Base-by-base conservation (phyloP, 2,329 filamentous ascomycete species). In the Aspergillus uvarum region DNA sequence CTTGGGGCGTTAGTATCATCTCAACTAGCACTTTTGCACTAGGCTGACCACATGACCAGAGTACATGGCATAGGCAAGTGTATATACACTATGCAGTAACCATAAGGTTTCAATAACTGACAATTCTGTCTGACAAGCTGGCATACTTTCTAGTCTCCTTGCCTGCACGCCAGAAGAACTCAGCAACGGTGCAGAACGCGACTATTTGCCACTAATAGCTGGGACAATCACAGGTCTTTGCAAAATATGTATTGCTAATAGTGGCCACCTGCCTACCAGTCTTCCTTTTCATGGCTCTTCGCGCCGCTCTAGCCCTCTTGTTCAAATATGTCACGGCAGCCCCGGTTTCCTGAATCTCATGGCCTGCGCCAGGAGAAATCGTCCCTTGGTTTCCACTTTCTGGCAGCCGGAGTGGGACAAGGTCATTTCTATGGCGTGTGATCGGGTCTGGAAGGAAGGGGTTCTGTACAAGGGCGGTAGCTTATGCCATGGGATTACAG, bases 241-340 rank as follows among this genome's bases (percentile, higher is more conserved):
- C 60, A 70, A 67, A 12, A 56, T 78, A 7, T 73, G 68, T 54
- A 72, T 77, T 48, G 59, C 66, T 5, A 65, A 70, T 21, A 64
- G 73, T 7, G 77, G 77, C 7, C 75, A 79, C 58, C 67, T 79
- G 3, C 76, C 76, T 2, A 75, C 72, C 50, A 65, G 70, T 4
- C 66, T 78, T 26, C 77, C 77, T 1, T 63, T 66, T 2, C 69
- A 64, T 32, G 63, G 50, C 7, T 56, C 57, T 3, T 54, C 63
- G 24, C 47, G 6, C 4, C 67, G 64, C 32, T 22, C 60, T 12
- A 73, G 70, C 1, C 70, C 71, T 42, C 70, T 78, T 11, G 72
- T 79, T 2, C 77, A 79, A 49, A 67, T 79, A 35, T 79, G 77
- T 35, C 77, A 79, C 57, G 77, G 77, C 2, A 70, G 71, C 16